Percentiles rank a stretch among this genome's conserved stretches.
Conservation (phyloP, 2,329 filamentous ascomycete species). For the Cyphellophora europaea region DNA sequence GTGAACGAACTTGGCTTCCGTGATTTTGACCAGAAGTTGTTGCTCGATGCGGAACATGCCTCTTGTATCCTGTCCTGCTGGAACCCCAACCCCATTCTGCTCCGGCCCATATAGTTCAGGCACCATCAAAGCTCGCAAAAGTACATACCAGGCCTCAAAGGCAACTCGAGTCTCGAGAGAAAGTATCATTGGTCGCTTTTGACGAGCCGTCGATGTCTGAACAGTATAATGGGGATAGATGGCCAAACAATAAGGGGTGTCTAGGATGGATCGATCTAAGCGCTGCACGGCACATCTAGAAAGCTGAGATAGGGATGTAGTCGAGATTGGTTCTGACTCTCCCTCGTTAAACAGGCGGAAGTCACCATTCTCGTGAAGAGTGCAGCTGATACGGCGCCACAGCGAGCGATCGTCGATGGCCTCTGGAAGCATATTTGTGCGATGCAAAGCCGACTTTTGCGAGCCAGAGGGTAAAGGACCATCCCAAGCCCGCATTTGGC, state of each 20-base stretch:
- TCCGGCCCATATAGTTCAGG: constrained; percentile 79
- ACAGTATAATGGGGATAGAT: constrained; percentile 90
- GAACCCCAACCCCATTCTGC: constrained; percentile 24
- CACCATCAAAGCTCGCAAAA: constrained; percentile 82
- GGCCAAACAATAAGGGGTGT: constrained; percentile 87
- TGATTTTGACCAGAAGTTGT: constrained; percentile 48
- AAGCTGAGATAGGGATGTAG: constrained; percentile 79
- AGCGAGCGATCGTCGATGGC: constrained; percentile 20
- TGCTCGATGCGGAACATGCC: constrained; percentile 62
- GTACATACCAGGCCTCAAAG: constrained; percentile 96
- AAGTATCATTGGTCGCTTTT: constrained; percentile 81
- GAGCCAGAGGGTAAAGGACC: constrained; percentile 38
- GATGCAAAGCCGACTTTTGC: constrained; percentile 7
- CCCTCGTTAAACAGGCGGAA: constrained; percentile 84
- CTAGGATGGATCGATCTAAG: constrained; percentile 79
- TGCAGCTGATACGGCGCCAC: constrained; percentile 87
- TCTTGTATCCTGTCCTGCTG: constrained; percentile 23
- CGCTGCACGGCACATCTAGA: constrained; percentile 85
- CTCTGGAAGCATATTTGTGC: neutral
- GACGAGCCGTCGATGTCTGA: constrained; percentile 60
- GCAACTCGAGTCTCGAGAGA: constrained; percentile 76
- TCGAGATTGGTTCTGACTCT: constrained; percentile 68
- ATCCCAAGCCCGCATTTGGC: constrained; percentile 85
- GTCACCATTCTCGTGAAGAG: constrained; percentile 87
- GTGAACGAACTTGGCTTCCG: constrained; percentile 48